Base-by-base conservation (phyloP, 2,329 filamentous ascomycete species). In the Monosporascus sp. region DNA sequence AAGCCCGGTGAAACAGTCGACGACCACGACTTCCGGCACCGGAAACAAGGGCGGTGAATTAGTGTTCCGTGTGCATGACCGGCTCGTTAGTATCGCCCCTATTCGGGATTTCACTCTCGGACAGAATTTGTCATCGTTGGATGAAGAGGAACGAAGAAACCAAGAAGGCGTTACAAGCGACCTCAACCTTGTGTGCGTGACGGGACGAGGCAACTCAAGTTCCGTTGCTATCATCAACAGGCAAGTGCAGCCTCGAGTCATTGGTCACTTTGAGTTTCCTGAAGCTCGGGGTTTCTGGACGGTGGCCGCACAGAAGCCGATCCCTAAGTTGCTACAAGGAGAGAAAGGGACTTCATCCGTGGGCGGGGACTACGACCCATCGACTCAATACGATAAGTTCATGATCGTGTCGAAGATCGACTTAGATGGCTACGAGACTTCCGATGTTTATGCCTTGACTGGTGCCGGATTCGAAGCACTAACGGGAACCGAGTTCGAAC, bases 401-500 rank as follows among this genome's bases (percentile, higher is more conserved):
- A 84, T 96, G 76, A 89, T 97, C 60, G 83, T 93, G 24, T 88
- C 89, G 48, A 90, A 90, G 70, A 77, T 83, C 8, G 80, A 83
- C 48, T 71, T 82, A 20, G 82, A 86, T 54, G 87, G 85, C 1
- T 86, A 83, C 53, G 89, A 93, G 69, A 86, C 84, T 44, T 93
- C 90, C 1, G 85, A 89, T 52, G 86, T 95, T 2, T 92, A 92
- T 63, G 80, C 83, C 41, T 76, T 93, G 39, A 88, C 86, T n/a
- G 83, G 81, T 1, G 83, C 85, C 31, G 85, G 85, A 3, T 85
- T 95, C 54, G 86, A 91, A 66, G 83, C 88, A 39, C 78, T 93
- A 7, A 83, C 83, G 37, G 90, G 87, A 39, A 90, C 91, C 0
- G 94, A 99, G 64, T 97, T 97, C 66, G 95, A 99, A 57, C 85